Conservation (phyloP, 2,329 filamentous ascomycete species). For the Teratosphaeria viscida region DNA sequence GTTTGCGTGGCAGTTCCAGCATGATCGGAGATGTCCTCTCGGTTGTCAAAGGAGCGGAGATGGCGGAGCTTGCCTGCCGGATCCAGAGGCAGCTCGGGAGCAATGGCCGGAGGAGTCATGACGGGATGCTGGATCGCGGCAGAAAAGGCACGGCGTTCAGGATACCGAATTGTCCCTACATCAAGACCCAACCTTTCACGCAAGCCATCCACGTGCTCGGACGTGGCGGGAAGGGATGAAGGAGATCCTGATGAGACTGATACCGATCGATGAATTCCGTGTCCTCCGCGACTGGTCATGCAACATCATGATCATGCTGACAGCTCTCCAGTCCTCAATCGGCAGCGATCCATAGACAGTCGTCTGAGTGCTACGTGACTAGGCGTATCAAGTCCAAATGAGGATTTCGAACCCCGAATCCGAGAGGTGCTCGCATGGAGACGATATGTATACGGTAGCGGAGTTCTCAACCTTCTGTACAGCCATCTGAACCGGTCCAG, state of each 20-base stretch:
- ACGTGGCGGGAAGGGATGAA: too few species aligned
- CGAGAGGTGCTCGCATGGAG: background rate
- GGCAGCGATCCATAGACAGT: too few species aligned
- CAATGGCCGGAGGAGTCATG: background rate
- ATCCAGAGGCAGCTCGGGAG: background rate
- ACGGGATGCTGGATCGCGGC: background rate
- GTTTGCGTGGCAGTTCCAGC: conserved; percentile 46
- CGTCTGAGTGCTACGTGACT: too few species aligned
- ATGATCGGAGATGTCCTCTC: conserved; percentile 24
- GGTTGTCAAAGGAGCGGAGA: conserved; percentile 20
- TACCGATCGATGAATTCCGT: too few species aligned
- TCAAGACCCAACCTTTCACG: background rate
- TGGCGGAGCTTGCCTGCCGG: background rate
- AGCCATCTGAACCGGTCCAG: background rate
- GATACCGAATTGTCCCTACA: background rate
- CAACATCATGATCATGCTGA: too few species aligned
- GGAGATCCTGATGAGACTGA: too few species aligned
- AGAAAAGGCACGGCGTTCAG: background rate
- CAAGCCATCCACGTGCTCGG: too few species aligned
- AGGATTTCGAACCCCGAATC: too few species aligned
- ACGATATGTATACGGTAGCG: background rate
- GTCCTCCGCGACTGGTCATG: too few species aligned
- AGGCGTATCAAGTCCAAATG: too few species aligned
- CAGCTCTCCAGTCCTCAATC: too few species aligned
- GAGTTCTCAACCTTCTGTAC: background rate